Percentiles rank a stretch among this genome's conserved stretches.
phyloP scores from a whole-genome alignment of 495 filamentous ascomycete species.

The Podospora sp. region DNA sequence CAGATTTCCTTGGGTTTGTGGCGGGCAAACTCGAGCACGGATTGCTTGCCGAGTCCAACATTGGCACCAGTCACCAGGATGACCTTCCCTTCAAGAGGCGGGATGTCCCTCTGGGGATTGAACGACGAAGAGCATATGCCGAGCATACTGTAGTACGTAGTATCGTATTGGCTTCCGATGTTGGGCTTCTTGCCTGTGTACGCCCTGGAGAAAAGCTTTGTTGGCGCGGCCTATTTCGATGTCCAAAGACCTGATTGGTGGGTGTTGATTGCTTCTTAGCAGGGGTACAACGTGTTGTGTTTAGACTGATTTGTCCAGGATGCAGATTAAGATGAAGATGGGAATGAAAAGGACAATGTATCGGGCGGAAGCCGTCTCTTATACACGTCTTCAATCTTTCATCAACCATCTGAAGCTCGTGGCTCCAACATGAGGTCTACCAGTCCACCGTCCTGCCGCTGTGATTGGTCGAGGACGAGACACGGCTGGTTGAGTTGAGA shows the following conservation, averaged over 20 bases:
- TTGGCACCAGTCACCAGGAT: conserved; percentile 67
- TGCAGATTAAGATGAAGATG: no score
- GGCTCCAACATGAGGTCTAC: no score
- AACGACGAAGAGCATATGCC: neutral
- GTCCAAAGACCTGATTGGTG: no score
- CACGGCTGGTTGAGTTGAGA: neutral
- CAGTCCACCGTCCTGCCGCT: neutral
- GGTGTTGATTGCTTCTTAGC: no score
- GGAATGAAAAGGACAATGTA: no score
- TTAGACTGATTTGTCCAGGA: no score
- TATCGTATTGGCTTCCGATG: no score
- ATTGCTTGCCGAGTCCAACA: conserved; percentile 66
- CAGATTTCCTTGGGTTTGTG: conserved; percentile 59
- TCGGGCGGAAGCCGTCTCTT: neutral
- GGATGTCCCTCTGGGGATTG: conserved; percentile 17
- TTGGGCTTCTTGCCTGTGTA: no score
- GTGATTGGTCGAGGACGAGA: neutral
- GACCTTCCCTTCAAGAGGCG: conserved; percentile 50
- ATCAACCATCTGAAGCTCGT: no score
- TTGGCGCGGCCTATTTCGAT: no score
- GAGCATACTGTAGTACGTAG: neutral
- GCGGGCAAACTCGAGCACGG: conserved; percentile 60
- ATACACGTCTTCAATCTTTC: neutral
- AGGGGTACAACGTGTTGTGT: no score
- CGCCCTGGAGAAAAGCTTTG: no score